Conservation (phyloP, 352 stramenopile genomes). For the Phytophthora kernoviae region DNA sequence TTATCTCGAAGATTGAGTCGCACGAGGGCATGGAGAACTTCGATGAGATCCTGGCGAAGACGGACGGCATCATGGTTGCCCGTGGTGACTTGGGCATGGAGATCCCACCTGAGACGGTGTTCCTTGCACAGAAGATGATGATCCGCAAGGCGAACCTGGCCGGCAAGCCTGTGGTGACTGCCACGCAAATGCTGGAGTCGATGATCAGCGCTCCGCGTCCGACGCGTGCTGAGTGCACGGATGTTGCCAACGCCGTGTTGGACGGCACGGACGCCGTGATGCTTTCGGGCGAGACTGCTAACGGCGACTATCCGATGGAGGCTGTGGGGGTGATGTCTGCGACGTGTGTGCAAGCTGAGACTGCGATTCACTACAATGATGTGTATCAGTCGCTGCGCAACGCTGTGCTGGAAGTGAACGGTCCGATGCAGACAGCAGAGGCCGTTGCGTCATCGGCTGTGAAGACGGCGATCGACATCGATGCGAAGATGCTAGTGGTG, state of each 20-base stretch:
- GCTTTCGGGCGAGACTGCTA: slow-evolving; percentile 98
- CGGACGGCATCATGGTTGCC: slow-evolving; percentile 99
- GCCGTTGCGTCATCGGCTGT: slow-evolving; percentile 96
- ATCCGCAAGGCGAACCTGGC: slow-evolving; percentile 95
- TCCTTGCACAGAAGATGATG: slow-evolving; percentile 99
- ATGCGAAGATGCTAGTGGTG: slow-evolving; percentile 96
- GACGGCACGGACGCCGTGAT: slow-evolving; percentile 98
- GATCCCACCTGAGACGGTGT: slow-evolving; percentile 98
- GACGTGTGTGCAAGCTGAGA: slow-evolving; percentile 91
- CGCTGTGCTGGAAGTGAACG: slow-evolving; percentile 53
- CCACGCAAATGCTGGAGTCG: slow-evolving; percentile 99
- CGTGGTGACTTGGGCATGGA: slow-evolving; percentile 99
- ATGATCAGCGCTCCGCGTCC: slow-evolving; percentile 98
- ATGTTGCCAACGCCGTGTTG: slow-evolving; percentile 98
- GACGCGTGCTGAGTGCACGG: slow-evolving; percentile 98
- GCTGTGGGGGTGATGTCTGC: slow-evolving; percentile 95
- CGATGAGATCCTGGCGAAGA: slow-evolving; percentile 95
- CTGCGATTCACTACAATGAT: slow-evolving; percentile 89
- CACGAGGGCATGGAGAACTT: slow-evolving; percentile 96
- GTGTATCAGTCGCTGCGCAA: slow-evolving; percentile 76
- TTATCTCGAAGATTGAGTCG: slow-evolving; percentile 99
- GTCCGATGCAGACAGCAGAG: slow-evolving; percentile 84
- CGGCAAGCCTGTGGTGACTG: slow-evolving; percentile 97
- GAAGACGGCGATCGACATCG: slow-evolving; percentile 96
- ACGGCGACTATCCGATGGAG: slow-evolving; percentile 95